Conservation (phyloP, 805 yeast genomes). For the Saturnispora quitensis region DNA sequence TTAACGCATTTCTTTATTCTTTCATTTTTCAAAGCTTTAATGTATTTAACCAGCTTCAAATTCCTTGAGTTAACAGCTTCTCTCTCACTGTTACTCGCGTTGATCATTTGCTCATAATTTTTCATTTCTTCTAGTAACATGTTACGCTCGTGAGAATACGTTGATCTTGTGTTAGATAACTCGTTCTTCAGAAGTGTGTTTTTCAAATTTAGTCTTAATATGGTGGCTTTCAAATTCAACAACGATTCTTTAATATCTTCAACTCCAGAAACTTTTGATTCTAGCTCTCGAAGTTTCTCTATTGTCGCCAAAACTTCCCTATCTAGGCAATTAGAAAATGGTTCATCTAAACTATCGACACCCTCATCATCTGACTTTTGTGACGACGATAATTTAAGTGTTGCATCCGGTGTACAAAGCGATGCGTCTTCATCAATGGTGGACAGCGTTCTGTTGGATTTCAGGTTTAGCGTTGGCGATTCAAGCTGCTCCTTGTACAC, state of each 20-base stretch:
- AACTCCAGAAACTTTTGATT: background rate
- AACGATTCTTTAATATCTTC: background rate
- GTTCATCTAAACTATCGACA: background rate
- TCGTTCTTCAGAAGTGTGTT: conserved; percentile 26
- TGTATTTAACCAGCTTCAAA: conserved; percentile 25
- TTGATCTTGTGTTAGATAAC: conserved; percentile 21
- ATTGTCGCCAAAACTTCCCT: background rate
- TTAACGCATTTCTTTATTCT: conserved; percentile 20
- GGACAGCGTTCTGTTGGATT: background rate
- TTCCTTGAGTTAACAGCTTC: conserved; percentile 25
- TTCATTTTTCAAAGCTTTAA: conserved; percentile 23
- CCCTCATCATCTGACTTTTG: background rate
- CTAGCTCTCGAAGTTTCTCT: background rate
- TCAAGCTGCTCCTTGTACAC: background rate
- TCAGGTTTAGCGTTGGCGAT: conserved; percentile 6
- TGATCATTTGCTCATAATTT: conserved; percentile 21
- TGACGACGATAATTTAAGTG: conserved; percentile 1
- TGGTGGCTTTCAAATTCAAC: conserved; percentile 13
- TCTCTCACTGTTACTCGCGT: conserved; percentile 23
- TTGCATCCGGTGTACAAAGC: conserved; percentile 6
- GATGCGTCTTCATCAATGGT: background rate
- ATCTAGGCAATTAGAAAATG: background rate
- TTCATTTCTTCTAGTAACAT: conserved; percentile 22
- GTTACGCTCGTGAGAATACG: conserved; percentile 24
- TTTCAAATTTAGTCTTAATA: conserved; percentile 25